phyloP scores from a whole-genome alignment of 1,284 basidiomycete species.

The Moesziomyces globuligerus region DNA sequence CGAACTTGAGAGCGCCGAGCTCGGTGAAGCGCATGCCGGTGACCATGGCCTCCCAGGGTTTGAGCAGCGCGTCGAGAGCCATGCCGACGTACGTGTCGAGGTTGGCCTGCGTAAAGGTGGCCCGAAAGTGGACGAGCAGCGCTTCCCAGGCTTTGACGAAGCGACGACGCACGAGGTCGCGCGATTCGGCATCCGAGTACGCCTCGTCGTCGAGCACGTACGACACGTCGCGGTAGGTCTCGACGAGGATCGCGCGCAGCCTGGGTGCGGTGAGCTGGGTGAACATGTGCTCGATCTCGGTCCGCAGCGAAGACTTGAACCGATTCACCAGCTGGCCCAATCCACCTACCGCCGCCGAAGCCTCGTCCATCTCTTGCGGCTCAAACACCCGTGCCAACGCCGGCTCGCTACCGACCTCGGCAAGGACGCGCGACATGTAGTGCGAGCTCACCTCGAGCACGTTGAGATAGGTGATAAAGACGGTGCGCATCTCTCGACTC shows the following conservation, averaged over 20 bases:
- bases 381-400: conserved; percentile 42
- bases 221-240: conserved; percentile 87
- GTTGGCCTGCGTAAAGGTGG: conserved; percentile 85
- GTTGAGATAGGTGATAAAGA: conserved; percentile 63
- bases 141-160: conserved; percentile 86
- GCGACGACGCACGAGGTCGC: conserved; percentile 85
- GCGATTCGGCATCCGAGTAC: conserved; percentile 83
- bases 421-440: conserved; percentile 56
- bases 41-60: conserved; percentile 92
- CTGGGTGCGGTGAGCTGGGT: conserved; percentile 88
- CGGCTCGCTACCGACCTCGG: conserved; percentile 43
- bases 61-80: conserved; percentile 83
- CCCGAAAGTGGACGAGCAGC: conserved; percentile 74
- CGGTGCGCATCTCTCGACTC: conserved; percentile 59
- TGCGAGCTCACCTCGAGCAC: conserved; percentile 56
- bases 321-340: conserved; percentile 24
- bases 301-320: conserved; percentile 69
- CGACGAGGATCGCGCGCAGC: conserved; percentile 81
- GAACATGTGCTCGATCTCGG: conserved; percentile 91
- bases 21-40: conserved; percentile 86
- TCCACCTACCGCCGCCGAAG: conserved; percentile 13
- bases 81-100: conserved; percentile 85
- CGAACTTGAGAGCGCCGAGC: conserved; percentile 96
- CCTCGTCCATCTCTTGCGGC: conserved; percentile 13
- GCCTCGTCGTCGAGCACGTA: conserved; percentile 85